Conservation (phyloP, 768 basidiomycete genomes). For the Trametes punicea region DNA sequence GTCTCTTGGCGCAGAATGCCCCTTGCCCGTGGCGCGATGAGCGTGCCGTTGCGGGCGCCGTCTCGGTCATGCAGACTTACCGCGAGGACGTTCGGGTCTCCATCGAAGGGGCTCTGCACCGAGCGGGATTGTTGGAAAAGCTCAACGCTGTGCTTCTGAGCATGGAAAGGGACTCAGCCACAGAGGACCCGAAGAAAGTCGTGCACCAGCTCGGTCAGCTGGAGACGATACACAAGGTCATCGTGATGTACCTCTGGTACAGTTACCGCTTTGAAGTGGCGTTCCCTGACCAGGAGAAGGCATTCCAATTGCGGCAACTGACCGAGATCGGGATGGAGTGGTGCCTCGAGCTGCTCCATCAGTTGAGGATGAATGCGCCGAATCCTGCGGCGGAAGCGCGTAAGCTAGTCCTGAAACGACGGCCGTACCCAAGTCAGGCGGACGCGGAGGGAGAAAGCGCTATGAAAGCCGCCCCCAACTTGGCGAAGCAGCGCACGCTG, state of each 20-base stretch:
- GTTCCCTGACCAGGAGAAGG: constrained; percentile 56
- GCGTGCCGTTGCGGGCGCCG: constrained; percentile 32
- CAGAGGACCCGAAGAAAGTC: neutral
- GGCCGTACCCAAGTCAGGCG: neutral
- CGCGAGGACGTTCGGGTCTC: constrained; percentile 39
- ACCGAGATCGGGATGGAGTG: constrained; percentile 69
- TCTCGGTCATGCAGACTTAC: constrained; percentile 43
- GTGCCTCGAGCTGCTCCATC: constrained; percentile 37
- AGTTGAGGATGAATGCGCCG: neutral
- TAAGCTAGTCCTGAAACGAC: neutral
- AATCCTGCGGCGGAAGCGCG: neutral
- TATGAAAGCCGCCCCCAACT: neutral
- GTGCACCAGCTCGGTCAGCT: constrained; percentile 33
- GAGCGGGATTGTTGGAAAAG: constrained; percentile 36
- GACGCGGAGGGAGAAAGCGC: neutral
- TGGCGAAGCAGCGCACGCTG: too few relatives aligned
- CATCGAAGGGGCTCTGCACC: constrained; percentile 35
- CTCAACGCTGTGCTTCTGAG: constrained; percentile 42
- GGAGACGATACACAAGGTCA: constrained; percentile 73
- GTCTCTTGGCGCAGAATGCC: constrained; percentile 43
- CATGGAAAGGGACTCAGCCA: constrained; percentile 24
- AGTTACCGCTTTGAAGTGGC: constrained; percentile 63
- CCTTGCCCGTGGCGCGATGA: constrained; percentile 54
- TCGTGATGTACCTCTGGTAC: constrained; percentile 86
- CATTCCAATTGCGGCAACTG: constrained; percentile 51